Evolutionary conservation across 2,329 filamentous ascomycete genomes (phyloP).

Genomic region (Thelonectria discophora): DNA sequence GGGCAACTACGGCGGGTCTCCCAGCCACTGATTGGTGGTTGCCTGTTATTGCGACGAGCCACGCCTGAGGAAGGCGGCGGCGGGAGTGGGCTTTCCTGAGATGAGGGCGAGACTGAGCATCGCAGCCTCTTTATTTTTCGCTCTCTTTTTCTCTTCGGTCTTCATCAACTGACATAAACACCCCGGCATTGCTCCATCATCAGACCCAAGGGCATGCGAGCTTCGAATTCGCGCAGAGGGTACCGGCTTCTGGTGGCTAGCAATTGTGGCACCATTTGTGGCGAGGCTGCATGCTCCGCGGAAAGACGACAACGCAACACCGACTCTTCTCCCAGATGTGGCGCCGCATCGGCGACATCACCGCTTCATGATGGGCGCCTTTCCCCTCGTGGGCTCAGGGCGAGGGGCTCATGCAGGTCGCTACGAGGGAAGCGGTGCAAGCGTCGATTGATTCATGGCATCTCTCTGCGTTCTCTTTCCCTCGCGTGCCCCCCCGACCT

Average conservation of each 20-base stretch:
- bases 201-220: not conserved
- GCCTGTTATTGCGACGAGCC: constrained; percentile 38
- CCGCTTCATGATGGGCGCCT: not conserved
- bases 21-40: constrained; percentile 34
- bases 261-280: constrained; percentile 4
- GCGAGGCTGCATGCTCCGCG: not conserved
- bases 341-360: not conserved
- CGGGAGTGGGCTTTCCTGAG: constrained; percentile 31
- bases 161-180: constrained; percentile 9
- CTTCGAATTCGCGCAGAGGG: not conserved
- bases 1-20: constrained; percentile 30
- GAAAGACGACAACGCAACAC: constrained; percentile 10
- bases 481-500: not conserved
- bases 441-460: constrained; percentile 1
- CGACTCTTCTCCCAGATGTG: constrained; percentile 7
- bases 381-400: not conserved
- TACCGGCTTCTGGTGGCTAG: not conserved
- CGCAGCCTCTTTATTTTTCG: constrained; percentile 32
- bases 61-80: constrained; percentile 35
- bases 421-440: not conserved
- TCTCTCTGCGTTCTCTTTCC: constrained; percentile 5
- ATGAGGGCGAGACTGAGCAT: constrained; percentile 41
- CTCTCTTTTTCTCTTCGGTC: not conserved
- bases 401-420: constrained; percentile 7
- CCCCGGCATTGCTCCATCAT: constrained; percentile 3